A percentile compares a stretch with the other conserved stretches of the same genome.
Evolutionary conservation across 305 asterid genomes (phyloP).

Genomic region (Fraxinus floribunda): DNA sequence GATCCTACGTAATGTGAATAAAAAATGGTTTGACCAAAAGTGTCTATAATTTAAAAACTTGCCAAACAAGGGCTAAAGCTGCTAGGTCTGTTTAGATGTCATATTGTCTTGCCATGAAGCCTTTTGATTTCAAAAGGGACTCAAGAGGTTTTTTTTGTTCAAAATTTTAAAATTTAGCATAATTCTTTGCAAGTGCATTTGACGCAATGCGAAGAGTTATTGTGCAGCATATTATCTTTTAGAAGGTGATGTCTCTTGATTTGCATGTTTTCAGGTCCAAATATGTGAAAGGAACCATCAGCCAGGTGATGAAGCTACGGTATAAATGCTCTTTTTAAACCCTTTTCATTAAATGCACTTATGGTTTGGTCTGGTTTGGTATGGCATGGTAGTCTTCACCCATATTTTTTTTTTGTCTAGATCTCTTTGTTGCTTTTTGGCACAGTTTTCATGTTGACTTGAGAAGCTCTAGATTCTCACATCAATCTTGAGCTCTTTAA

Average conservation of each 20-base stretch:
- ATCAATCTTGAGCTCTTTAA: not conserved
- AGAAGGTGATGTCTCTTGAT: slow-evolving; percentile 24
- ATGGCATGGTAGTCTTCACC: slow-evolving; percentile 13
- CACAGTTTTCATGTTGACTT: not conserved
- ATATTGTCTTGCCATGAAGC: not conserved
- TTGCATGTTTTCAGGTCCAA: slow-evolving; percentile 63
- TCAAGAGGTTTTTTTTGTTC: not conserved
- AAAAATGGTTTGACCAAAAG: not conserved
- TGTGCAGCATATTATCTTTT: slow-evolving; percentile 8
- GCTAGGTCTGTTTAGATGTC: slow-evolving; percentile 6
- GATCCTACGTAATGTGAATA: not conserved
- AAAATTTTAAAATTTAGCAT: not conserved
- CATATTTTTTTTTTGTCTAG: not conserved
- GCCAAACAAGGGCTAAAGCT: not conserved
- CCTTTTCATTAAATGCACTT: not conserved
- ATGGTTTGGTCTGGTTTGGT: not conserved
- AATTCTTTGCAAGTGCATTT: not conserved
- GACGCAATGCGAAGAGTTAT: not conserved
- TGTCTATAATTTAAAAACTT: not conserved
- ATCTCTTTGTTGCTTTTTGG: not conserved
- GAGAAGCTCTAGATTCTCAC: not conserved
- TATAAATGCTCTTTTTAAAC: slow-evolving; percentile 26
- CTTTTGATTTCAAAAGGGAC: not conserved
- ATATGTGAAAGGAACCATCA: slow-evolving; percentile 89
- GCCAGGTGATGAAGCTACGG: slow-evolving; percentile 88